Conservation (phyloP, 1,284 basidiomycete genomes). For the Ceratobasidium sp. region DNA sequence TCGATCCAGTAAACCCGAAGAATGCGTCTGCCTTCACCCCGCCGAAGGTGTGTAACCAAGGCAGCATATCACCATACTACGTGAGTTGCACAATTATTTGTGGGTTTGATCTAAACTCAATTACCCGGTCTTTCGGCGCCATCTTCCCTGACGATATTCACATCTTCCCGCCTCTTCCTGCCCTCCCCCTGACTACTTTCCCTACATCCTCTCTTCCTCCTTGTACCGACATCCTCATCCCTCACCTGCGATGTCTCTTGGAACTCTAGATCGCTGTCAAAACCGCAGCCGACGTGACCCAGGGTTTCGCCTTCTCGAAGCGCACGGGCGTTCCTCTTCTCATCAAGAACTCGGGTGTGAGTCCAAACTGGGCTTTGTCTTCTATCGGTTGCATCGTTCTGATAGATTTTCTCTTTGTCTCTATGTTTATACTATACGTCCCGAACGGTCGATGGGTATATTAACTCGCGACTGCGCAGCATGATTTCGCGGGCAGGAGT, state of each 20-base stretch:
- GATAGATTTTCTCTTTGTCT: conserved; percentile 17
- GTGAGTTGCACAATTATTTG: conserved; percentile 47
- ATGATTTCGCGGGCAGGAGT: conserved; percentile 32
- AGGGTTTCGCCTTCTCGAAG: conserved; percentile 58
- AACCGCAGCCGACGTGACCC: conserved; percentile 56
- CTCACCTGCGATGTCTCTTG: background rate
- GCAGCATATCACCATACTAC: conserved; percentile 58
- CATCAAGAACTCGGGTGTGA: conserved; percentile 61
- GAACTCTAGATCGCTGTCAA: conserved; percentile 59
- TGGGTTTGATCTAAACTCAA: too few relatives aligned
- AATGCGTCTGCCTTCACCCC: conserved; percentile 7
- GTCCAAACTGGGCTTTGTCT: conserved; percentile 10
- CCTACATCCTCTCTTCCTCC: background rate
- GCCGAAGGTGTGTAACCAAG: conserved; percentile 53
- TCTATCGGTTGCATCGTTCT: conserved; percentile 4
- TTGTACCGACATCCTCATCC: background rate
- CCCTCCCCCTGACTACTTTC: background rate
- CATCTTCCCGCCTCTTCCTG: background rate
- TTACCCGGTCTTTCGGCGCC: too few relatives aligned
- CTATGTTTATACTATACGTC: background rate
- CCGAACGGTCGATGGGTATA: too few relatives aligned
- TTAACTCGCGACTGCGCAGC: conserved; percentile 6
- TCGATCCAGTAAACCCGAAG: conserved; percentile 7
- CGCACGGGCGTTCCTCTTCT: conserved; percentile 58
- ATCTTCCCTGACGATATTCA: background rate